Base-by-base conservation (phyloP, 352 stramenopile genomes). In the Phytophthora multivora region DNA sequence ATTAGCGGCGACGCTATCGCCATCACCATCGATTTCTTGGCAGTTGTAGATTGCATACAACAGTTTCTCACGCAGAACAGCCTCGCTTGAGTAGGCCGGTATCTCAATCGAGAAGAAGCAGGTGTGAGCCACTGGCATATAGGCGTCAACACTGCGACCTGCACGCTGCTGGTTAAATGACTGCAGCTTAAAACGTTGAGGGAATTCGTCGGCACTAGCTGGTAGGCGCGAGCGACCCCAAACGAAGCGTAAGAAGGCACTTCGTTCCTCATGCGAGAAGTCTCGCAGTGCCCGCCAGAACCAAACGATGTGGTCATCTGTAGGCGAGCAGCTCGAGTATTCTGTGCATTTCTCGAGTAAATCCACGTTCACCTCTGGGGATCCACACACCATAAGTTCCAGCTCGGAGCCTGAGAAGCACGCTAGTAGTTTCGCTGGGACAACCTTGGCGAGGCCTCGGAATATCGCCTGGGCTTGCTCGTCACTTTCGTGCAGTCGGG, bases 51-150 rank as follows among this genome's bases (percentile, higher is more conserved):
- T 98, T 28, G 93, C 91, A 48, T 97, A 98, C 12, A 91, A 59
- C 19, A 98, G 58, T 60, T 92, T 94, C 38, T 90, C 79, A 13
- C 73, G 62, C 33, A 96, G 63, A 6, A 96, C 75, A 26, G 77
- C 58, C 30, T 88, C 65, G 42, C 73, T 95, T 36, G 90, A 97
- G 71, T 99, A 99, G 36, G 86, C 64, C 13, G 97, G 97, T 19
- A 99, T 63, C 28, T 96, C 95, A 28, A 99, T 78, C 5, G 91
- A 96, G 69, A 99, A 99, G 79, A 99, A 99, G 69, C 97, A 99
- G n/a, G 97, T 99, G 63, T 98, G 97, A 21, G 97, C 91, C 59
- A 98, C 96, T 6, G 97, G 97, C 36, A 99, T 78, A 63, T 98
- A 98, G 13, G 73, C 75, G 55, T 98, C 89, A 50, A 77, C 52